phyloP scores from a whole-genome alignment of 2,329 filamentous ascomycete genomes.

The Gaeumannomyces sp. region DNA sequence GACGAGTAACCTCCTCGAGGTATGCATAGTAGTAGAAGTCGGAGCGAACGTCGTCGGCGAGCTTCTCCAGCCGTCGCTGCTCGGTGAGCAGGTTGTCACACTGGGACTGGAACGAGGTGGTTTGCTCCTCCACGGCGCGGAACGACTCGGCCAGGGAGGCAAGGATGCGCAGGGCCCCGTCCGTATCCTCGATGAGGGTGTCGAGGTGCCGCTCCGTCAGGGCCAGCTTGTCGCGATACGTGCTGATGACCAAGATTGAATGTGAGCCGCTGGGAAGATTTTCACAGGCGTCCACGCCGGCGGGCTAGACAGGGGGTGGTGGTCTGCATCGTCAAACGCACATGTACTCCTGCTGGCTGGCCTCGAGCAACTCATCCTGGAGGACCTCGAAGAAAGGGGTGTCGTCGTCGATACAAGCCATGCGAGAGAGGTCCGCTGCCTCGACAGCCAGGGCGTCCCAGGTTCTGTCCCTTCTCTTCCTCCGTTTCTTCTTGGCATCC shows the following conservation, averaged over 20 bases:
- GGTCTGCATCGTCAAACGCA: constrained; percentile 39
- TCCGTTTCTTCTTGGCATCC: constrained; percentile 37
- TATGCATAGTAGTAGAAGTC: constrained; percentile 95
- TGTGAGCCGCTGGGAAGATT: constrained; percentile 22
- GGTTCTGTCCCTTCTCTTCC: constrained; percentile 33
- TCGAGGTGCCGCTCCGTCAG: constrained; percentile 76
- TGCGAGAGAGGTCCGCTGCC: constrained; percentile 13
- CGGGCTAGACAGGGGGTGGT: background rate
- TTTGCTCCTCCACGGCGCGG: constrained; percentile 80
- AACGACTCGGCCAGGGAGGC: constrained; percentile 80
- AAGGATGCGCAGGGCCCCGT: constrained; percentile 68
- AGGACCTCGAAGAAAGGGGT: constrained; percentile 45
- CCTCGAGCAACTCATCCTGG: constrained; percentile 65
- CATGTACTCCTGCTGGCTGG: constrained; percentile 81
- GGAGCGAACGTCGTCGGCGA: constrained; percentile 79
- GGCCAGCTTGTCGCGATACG: constrained; percentile 75
- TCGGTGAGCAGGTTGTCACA: constrained; percentile 83
- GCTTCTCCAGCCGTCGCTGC: constrained; percentile 68
- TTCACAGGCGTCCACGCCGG: background rate
- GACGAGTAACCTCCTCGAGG: constrained; percentile 80
- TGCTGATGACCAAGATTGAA: constrained; percentile 23
- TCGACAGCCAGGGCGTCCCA: constrained; percentile 47
- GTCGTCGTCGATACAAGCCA: constrained; percentile 18
- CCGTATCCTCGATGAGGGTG: constrained; percentile 69
- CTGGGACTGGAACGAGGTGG: constrained; percentile 84